phyloP scores from a whole-genome alignment of 192 early-diverging fungal genomes.

The Podila epigama region DNA sequence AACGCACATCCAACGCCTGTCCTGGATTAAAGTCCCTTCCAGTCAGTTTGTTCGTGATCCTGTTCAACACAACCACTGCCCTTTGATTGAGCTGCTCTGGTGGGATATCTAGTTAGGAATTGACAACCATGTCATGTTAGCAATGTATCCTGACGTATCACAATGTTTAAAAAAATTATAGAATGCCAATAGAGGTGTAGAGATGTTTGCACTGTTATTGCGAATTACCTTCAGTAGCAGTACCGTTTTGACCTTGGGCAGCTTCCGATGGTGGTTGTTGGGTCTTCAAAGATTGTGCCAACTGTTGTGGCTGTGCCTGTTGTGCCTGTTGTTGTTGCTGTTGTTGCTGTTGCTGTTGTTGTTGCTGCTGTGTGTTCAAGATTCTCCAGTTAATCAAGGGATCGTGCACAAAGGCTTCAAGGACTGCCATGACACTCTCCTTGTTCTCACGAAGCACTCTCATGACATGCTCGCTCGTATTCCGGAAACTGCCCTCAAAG shows the following conservation, averaged over 20 bases:
- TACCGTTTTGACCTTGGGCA: background rate
- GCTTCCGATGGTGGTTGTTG: too few relatives aligned
- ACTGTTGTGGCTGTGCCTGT: background rate
- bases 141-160: background rate
- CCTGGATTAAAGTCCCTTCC: slow-evolving; percentile 89
- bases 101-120: slow-evolving; percentile 1
- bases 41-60: slow-evolving; percentile 92
- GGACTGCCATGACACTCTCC: slow-evolving; percentile 96
- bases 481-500: slow-evolving; percentile 95
- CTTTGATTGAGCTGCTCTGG: slow-evolving; percentile 48
- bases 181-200: background rate
- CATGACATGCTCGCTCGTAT: slow-evolving; percentile 98
- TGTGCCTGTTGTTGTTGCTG: background rate
- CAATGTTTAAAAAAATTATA: background rate
- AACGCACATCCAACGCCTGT: slow-evolving; percentile 74
- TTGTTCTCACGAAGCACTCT: slow-evolving; percentile 92
- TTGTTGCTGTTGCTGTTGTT: slow-evolving; percentile 3
- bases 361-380: slow-evolving; percentile 57
- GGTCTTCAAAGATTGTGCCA: too few relatives aligned
- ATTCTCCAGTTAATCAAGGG: slow-evolving; percentile 93
- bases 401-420: slow-evolving; percentile 98
- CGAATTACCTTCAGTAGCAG: background rate
- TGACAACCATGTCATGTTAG: too few relatives aligned
- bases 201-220: background rate
- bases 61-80: slow-evolving; percentile 82